A percentile compares a stretch with the other conserved stretches of the same genome.
phyloP scores from a whole-genome alignment of 306 rosid species.

The Crataegus laevigata region DNA sequence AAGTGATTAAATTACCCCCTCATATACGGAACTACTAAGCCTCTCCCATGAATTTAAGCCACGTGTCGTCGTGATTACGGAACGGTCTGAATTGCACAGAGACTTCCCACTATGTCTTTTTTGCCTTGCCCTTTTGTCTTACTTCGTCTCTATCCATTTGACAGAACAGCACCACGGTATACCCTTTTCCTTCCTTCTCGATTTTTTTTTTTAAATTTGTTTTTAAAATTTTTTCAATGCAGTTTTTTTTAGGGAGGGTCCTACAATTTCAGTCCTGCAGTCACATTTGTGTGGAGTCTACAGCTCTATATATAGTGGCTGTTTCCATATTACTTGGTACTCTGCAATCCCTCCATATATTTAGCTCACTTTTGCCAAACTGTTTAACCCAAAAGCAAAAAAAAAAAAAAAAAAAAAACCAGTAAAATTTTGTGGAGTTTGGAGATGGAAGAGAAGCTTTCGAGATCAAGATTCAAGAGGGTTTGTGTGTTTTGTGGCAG shows the following conservation, averaged over 20 bases:
- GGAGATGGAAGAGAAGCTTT: conserved; percentile 29
- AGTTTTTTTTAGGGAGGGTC: background rate
- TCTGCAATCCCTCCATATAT: background rate
- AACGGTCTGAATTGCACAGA: background rate
- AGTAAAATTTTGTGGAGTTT: background rate
- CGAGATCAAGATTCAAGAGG: conserved; percentile 38
- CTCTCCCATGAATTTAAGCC: background rate
- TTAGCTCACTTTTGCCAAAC: background rate
- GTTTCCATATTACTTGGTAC: background rate
- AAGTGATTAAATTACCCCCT: background rate
- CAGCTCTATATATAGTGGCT: conserved; percentile 9
- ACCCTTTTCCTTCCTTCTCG: background rate
- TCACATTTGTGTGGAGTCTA: background rate
- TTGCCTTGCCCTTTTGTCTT: conserved; percentile 28
- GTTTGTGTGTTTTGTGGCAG: conserved; percentile 61
- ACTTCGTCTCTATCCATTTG: conserved; percentile 11
- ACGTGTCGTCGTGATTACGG: conserved; percentile 3
- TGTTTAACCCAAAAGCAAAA: background rate
- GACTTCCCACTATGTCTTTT: background rate
- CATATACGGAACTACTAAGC: background rate
- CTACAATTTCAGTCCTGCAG: background rate
- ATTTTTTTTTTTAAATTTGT: background rate
- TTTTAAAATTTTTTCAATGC: background rate
- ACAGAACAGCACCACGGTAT: background rate
- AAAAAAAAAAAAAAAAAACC: background rate